Percentiles rank a stretch among this genome's conserved stretches.
Conservation (phyloP, 768 basidiomycete species). For the Stropharia rugosoannulata region DNA sequence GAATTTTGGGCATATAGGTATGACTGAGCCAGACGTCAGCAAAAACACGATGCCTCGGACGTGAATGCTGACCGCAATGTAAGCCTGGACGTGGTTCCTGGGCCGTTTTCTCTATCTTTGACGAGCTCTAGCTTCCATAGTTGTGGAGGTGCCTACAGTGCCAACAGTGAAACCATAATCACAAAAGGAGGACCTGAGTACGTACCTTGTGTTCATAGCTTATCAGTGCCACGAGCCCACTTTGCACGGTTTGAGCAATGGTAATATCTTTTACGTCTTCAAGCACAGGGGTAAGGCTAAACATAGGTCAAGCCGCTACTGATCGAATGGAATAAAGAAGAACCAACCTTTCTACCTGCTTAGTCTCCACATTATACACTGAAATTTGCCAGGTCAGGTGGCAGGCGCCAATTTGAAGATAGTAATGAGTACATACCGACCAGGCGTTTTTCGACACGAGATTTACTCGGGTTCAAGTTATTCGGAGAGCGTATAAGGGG, state of each 20-base stretch:
- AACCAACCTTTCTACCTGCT: conserved; percentile 64
- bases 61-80: conserved; percentile 33
- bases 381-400: conserved; percentile 8
- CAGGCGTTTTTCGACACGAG: conserved; percentile 69
- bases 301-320: conserved; percentile 3
- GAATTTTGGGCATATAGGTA: conserved; percentile 68
- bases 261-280: conserved; percentile 75
- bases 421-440: conserved; percentile 51
- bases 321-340: not conserved
- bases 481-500: conserved; percentile 62
- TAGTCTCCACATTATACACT: conserved; percentile 71
- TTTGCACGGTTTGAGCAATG: conserved; percentile 45
- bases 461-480: conserved; percentile 68
- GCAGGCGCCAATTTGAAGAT: not conserved
- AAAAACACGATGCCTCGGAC: not conserved
- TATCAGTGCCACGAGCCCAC: conserved; percentile 60
- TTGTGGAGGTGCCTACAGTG: conserved; percentile 68
- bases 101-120: conserved; percentile 46
- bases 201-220: conserved; percentile 75
- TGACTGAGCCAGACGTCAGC: conserved; percentile 42
- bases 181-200: not conserved
- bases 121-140: conserved; percentile 71
- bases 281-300: conserved; percentile 69
- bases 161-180: not conserved
- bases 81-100: conserved; percentile 32